phyloP scores from a whole-genome alignment of 805 yeast genomes.

The Saccharomycopsis amapae region DNA sequence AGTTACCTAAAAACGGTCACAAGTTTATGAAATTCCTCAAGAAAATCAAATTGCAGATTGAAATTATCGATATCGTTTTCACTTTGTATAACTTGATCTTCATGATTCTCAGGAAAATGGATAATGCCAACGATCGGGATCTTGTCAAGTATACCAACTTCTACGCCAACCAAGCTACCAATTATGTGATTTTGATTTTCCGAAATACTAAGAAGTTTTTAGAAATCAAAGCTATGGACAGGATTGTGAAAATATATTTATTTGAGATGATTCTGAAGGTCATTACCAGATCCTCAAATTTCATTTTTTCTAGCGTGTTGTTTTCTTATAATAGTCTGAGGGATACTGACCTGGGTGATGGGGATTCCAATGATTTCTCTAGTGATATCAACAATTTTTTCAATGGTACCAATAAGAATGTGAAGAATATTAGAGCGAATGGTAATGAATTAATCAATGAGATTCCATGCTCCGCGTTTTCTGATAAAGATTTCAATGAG shows the following conservation, averaged over 20 bases:
- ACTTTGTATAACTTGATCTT: slow-evolving; percentile 18
- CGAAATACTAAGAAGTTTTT: slow-evolving; percentile 10
- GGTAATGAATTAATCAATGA: slow-evolving; percentile 5
- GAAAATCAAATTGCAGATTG: slow-evolving; percentile 17
- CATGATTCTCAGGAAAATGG: slow-evolving; percentile 10
- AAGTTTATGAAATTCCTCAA: slow-evolving; percentile 17
- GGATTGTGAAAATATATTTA: slow-evolving; percentile 14
- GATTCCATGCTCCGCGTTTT: not conserved
- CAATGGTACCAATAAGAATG: not conserved
- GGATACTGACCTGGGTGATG: not conserved
- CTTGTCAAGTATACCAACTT: slow-evolving; percentile 11
- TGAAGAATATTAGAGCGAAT: slow-evolving; percentile 6
- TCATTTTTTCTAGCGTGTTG: slow-evolving; percentile 16
- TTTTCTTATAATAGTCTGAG: slow-evolving; percentile 6
- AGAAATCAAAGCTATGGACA: slow-evolving; percentile 15
- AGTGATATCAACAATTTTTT: not conserved
- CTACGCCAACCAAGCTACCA: slow-evolving; percentile 18
- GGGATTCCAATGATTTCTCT: not conserved
- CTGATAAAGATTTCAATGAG: slow-evolving; percentile 11
- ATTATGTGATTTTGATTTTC: slow-evolving; percentile 17
- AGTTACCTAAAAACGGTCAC: slow-evolving; percentile 15
- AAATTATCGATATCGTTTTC: slow-evolving; percentile 16
- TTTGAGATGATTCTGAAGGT: slow-evolving; percentile 15
- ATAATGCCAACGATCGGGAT: slow-evolving; percentile 6
- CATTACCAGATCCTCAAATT: slow-evolving; percentile 11